Conservation (phyloP, 192 early-diverging fungal species). For the Gigaspora rosea region DNA sequence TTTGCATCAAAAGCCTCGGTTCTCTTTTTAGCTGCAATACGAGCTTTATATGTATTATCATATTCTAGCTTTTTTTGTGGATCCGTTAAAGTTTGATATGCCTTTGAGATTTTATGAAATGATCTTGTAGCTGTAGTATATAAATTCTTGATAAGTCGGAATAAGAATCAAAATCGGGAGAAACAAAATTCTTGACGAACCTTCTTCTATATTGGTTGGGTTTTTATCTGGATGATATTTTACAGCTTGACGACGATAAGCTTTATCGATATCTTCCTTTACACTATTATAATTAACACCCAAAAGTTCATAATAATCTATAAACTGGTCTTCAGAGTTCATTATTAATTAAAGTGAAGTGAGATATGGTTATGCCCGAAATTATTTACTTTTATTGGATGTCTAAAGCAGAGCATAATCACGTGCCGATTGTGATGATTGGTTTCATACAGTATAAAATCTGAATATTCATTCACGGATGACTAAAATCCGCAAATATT, state of each 20-base stretch:
- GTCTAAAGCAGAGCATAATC: no score
- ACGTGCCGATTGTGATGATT: no score
- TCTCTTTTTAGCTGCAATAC: conserved; percentile 42
- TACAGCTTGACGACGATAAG: conserved; percentile 66
- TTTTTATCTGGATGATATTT: conserved; percentile 91
- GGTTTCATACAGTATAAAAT: no score
- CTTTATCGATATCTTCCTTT: conserved; percentile 49
- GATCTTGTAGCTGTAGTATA: conserved; percentile 27
- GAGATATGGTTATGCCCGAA: no score
- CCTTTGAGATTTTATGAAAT: conserved; percentile 40
- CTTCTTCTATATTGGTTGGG: conserved; percentile 62
- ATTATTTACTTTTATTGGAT: no score
- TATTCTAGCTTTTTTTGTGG: conserved; percentile 39
- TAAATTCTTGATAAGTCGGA: no score
- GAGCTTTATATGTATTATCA: conserved; percentile 42
- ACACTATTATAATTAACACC: conserved; percentile 42
- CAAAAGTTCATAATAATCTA: neutral
- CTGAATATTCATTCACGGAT: no score
- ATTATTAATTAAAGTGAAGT: no score
- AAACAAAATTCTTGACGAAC: conserved; percentile 14
- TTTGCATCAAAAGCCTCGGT: conserved; percentile 45
- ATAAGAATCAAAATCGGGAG: conserved; percentile 3
- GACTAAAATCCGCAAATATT: no score
- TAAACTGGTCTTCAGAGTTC: no score
- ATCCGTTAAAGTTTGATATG: conserved; percentile 42